Evolutionary conservation across 1,284 basidiomycete species (phyloP).

Genomic region (Golubevia pallescens): DNA sequence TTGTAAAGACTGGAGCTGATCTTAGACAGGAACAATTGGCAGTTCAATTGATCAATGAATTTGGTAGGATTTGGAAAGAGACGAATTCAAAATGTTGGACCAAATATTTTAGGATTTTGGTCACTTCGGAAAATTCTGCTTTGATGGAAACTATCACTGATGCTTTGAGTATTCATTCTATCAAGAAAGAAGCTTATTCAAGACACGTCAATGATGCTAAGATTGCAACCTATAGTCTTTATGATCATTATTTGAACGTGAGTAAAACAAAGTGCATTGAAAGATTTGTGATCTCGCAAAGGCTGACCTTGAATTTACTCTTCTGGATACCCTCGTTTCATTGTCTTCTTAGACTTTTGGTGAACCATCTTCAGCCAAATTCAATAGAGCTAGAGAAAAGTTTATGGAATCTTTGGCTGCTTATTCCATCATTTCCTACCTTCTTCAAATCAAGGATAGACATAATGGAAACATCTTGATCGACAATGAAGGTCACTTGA

Average conservation of each 20-base stretch:
- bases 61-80: slow-evolving; percentile 91
- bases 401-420: slow-evolving; percentile 90
- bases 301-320: neutral
- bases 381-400: slow-evolving; percentile 71
- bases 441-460: slow-evolving; percentile 97
- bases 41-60: slow-evolving; percentile 90
- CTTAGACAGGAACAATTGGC: slow-evolving; percentile 96
- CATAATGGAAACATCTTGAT: slow-evolving; percentile 99
- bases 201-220: slow-evolving; percentile 65
- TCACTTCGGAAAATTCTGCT: slow-evolving; percentile 90
- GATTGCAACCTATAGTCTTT: slow-evolving; percentile 45
- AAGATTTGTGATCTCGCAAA: neutral
- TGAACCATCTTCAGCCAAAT: slow-evolving; percentile 32
- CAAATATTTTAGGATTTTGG: slow-evolving; percentile 77
- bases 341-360: slow-evolving; percentile 30
- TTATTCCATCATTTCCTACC: slow-evolving; percentile 91
- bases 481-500: slow-evolving; percentile 89
- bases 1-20: slow-evolving; percentile 97
- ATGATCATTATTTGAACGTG: slow-evolving; percentile 52
- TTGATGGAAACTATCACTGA: slow-evolving; percentile 75
- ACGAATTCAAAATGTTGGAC: slow-evolving; percentile 50
- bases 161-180: slow-evolving; percentile 96
- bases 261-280: neutral
- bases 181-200: slow-evolving; percentile 98
- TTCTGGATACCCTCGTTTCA: neutral